Evolutionary conservation across 2,329 filamentous ascomycete genomes (phyloP), one percentile per base, ranked within the genome.

Genomic region (Thermoascus crustaceus): DNA sequence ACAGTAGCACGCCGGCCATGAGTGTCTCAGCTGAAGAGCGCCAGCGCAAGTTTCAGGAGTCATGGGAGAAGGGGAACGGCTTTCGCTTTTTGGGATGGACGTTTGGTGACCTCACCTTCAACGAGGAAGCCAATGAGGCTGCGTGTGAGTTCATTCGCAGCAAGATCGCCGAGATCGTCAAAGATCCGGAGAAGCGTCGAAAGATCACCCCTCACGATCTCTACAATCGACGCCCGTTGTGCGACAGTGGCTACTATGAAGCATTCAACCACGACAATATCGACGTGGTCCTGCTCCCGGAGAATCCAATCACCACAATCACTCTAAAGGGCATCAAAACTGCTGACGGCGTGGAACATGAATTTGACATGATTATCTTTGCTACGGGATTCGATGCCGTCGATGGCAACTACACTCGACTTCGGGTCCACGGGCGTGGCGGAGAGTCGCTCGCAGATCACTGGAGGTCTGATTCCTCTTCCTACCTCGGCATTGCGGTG

Each of bases 301-400:
- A 29, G 8, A 34, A 26, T 7, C 40, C 40, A 0, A 38, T 48
- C 17, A 21, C 23, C 38, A 40, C 2, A 31, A 58, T 61, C 23
- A 60, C 49, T 0, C 42, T 47, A 2, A 58, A 39, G 0, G 68
- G 68, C 0, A 61, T 74, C 29, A 34, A 47, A 7, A 57, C 61
- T 1, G 39, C 51, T 0, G 60, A 66, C 23, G 61, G 62, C 1
- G 55, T 46, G 9, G 44, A 55, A 8, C 49, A 61, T 16, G 54
- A 63, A 10, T 46, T 69, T 2, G 67, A 69, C 30, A 48, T 64
- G 5, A 41, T 69, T n/a, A 54, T 67, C 30, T 58, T 63, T 30
- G 66, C 66, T 0, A 69, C 66, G 2, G 66, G 67, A 3, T 69
- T 67, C 44, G 60, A 68, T 40, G 53, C 57, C 7, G 49, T 67